These are phyloP conservation scores for Chaetomium sp. DNA, from an alignment of 2,329 filamentous ascomycete genomes.

Conservation along the genomic window DNA sequence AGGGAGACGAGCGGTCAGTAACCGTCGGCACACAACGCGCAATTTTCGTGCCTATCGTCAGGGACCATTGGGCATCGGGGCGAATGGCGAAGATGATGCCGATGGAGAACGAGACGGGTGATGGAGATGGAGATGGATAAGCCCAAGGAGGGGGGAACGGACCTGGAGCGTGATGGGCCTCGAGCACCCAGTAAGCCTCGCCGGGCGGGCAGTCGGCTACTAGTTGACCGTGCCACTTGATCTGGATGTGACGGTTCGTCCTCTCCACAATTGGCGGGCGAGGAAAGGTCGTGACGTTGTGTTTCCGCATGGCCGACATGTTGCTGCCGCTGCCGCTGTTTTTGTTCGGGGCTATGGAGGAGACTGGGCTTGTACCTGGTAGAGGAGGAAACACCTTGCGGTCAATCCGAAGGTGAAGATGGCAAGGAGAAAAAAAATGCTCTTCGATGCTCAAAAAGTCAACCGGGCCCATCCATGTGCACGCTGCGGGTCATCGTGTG, in stretches of 20 bases:
- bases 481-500: conserved; percentile 26
- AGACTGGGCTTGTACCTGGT: not conserved
- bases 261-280: conserved; percentile 60
- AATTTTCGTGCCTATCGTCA: not conserved
- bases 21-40: not conserved
- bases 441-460: conserved; percentile 29
- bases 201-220: conserved; percentile 57
- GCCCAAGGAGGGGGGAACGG: conserved; percentile 37
- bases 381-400: conserved; percentile 21
- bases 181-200: conserved; percentile 62
- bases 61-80: not conserved
- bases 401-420: conserved; percentile 17
- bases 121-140: conserved; percentile 8
- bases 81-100: not conserved
- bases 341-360: not conserved
- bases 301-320: conserved; percentile 46
- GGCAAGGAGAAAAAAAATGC: conserved; percentile 25
- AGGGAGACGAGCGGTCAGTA: conserved; percentile 19
- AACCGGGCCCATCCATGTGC: conserved; percentile 31
- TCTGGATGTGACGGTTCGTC: conserved; percentile 55
- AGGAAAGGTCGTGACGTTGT: conserved; percentile 61
- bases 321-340: conserved; percentile 33
- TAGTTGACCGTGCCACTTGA: conserved; percentile 57
- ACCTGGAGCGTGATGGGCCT: conserved; percentile 65
- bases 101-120: not conserved